phyloP scores from a whole-genome alignment of 2,329 filamentous ascomycete genomes.

The Diaporthe citrichinensis region DNA sequence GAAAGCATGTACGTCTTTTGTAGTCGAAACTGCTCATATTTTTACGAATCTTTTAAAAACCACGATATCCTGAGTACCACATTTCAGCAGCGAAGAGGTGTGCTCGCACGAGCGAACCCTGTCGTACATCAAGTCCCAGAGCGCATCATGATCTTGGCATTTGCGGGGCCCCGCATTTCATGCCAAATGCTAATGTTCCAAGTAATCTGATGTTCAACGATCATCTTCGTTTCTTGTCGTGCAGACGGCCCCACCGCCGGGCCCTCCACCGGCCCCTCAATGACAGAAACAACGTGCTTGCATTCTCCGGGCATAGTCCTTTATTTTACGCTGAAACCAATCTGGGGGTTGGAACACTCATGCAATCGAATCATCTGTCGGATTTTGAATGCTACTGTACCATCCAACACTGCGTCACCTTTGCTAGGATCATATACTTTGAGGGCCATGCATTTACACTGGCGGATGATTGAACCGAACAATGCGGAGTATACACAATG shows the following conservation, averaged over 20 bases:
- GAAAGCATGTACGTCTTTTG: too few relatives aligned
- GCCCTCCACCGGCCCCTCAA: background rate
- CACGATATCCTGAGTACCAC: background rate
- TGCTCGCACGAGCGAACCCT: background rate
- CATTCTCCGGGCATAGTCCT: background rate
- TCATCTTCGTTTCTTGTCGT: background rate
- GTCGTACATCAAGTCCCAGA: rapidly evolving
- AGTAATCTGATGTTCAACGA: background rate
- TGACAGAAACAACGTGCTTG: background rate
- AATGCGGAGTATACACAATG: too few relatives aligned
- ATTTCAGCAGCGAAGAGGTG: background rate
- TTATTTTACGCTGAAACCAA: background rate
- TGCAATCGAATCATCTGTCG: background rate
- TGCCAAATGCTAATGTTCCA: background rate
- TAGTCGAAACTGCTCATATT: too few relatives aligned
- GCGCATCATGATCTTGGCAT: background rate
- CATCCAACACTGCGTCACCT: background rate
- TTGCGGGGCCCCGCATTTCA: background rate
- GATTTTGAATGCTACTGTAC: background rate
- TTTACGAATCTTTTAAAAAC: background rate
- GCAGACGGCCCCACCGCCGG: background rate
- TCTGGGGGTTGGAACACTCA: too few relatives aligned
- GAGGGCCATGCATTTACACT: too few relatives aligned
- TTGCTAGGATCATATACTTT: background rate
- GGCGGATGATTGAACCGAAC: too few relatives aligned